Conservation (phyloP, 2,329 filamentous ascomycete species). For the Neofusicoccum cordaticola region DNA sequence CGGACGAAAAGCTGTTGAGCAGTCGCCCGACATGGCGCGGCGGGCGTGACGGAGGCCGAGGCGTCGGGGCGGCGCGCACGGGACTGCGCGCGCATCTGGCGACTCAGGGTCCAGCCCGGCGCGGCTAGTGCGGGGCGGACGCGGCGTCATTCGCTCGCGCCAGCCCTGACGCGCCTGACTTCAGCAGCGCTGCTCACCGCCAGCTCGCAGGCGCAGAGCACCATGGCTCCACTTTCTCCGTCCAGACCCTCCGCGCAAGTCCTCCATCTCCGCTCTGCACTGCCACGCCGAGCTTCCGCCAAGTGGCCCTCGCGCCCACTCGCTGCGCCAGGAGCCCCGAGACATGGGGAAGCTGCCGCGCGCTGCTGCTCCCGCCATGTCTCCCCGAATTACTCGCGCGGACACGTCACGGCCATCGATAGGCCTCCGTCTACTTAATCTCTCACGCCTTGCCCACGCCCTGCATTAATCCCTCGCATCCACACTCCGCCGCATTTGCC, state of each 20-base stretch:
- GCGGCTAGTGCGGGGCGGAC: background rate
- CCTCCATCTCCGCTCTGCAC: constrained; percentile 11
- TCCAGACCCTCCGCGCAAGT: background rate
- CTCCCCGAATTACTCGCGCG: background rate
- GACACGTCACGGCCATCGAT: constrained; percentile 2
- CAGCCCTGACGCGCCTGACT: background rate
- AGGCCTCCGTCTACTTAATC: constrained; percentile 6
- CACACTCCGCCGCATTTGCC: background rate
- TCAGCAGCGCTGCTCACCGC: background rate
- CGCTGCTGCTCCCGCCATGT: background rate
- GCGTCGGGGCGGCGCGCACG: background rate
- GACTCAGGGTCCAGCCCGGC: constrained; percentile 1
- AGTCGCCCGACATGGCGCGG: background rate
- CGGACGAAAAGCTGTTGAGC: constrained; percentile 11
- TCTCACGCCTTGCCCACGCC: background rate
- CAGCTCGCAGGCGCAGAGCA: background rate
- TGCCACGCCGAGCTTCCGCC: constrained; percentile 10
- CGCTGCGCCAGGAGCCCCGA: background rate
- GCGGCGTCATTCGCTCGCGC: background rate
- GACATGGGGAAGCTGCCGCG: background rate
- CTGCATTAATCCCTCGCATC: background rate
- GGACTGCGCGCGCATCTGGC: background rate
- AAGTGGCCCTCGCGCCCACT: background rate
- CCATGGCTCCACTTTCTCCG: background rate
- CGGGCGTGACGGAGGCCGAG: background rate